phyloP scores from a whole-genome alignment of 257 asterid species.

The Solanum stenotomum region DNA sequence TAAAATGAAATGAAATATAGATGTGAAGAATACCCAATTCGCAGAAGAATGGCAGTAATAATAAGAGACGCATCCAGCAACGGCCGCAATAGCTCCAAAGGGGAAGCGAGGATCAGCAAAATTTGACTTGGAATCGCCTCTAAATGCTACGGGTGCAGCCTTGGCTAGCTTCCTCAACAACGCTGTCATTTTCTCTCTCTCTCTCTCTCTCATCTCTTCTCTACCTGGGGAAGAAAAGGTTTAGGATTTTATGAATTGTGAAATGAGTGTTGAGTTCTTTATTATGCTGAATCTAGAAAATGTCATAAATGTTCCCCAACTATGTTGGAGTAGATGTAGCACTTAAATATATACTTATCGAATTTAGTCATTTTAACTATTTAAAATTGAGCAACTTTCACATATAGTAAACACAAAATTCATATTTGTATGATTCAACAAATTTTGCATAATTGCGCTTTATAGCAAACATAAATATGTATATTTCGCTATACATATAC shows the following conservation, averaged over 20 bases:
- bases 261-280: neutral
- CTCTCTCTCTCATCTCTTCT: neutral
- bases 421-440: too few species aligned
- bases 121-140: slow-evolving; percentile 27
- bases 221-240: neutral
- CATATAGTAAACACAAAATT: too few species aligned
- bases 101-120: slow-evolving; percentile 33
- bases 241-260: neutral
- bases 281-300: neutral
- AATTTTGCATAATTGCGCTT: too few species aligned
- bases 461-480: too few species aligned
- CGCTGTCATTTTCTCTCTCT: slow-evolving; percentile 24
- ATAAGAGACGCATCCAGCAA: slow-evolving; percentile 65
- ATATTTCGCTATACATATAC: too few species aligned
- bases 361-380: too few species aligned
- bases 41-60: slow-evolving; percentile 48
- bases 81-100: slow-evolving; percentile 71
- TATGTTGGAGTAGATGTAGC: too few species aligned
- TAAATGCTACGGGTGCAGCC: slow-evolving; percentile 35
- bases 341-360: too few species aligned
- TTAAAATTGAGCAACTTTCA: too few species aligned
- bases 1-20: neutral
- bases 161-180: slow-evolving; percentile 45
- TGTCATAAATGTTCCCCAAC: too few species aligned
- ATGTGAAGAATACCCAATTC: slow-evolving; percentile 36